Evolutionary conservation across 2,329 filamentous ascomycete genomes (phyloP), one percentile per base, ranked within the genome.

Genomic region (Lecanicillium sp.): DNA sequence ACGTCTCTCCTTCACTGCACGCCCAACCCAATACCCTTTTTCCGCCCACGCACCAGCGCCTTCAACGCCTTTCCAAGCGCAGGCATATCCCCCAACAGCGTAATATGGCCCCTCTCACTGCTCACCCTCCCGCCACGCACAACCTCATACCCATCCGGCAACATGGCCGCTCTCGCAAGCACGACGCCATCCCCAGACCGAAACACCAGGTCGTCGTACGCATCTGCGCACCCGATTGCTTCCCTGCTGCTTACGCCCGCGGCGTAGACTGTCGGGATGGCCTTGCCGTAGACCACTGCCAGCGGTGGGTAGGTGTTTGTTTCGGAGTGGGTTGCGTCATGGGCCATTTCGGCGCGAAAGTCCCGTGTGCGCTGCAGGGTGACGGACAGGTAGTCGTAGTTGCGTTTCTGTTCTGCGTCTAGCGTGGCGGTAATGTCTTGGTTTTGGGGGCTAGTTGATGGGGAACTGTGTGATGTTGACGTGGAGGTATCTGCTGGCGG

Each of bases 151-250:
- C 88, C 88, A 3, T 75, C 64, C 0, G 89, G 89, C 31, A 94
- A 60, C 85, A 94, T 90, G 0, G 88, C 84, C 44, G 90, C 85
- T 36, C 78, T 78, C 0, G 89, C 85, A 6, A 95, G 71, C 39
- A 90, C 87, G 0, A 96, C 89, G 0, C 89, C 90, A 55, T 96
- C 89, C 3, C 89, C 88, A 16, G 81, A 82, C 1, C 84, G 83
- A 62, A 95, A 95, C 0, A 86, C 75, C 3, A 96, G 69, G 49
- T 94, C 82, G 47, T 94, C 87, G 56, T 94, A 95, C 1, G 78
- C 81, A 57, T 94, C 86, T 0, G 77, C 67, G 44, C 78, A 77
- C 35, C 78, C 74, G 48, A 95, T 95, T 0, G 73, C 79, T 38
- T 90, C 87, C 4, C 73, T 69, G 3, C 78, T 77, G 12, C 73